phyloP scores from a whole-genome alignment of 2,329 filamentous ascomycete genomes.

The Penicillium sp. region DNA sequence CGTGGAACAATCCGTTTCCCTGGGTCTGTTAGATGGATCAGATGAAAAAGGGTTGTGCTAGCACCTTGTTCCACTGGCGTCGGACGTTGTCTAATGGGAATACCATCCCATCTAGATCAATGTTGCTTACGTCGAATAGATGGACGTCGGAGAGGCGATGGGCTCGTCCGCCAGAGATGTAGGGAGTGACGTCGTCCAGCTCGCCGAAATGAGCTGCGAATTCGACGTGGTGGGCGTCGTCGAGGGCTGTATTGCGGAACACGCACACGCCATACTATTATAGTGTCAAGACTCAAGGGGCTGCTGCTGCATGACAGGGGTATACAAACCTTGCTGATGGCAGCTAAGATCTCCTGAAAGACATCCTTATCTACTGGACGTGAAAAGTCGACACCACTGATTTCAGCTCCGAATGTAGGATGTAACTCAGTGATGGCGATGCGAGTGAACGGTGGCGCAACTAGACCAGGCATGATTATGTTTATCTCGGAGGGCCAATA shows the following conservation, averaged over 20 bases:
- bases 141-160: constrained; percentile 51
- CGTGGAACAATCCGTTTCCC: constrained; percentile 56
- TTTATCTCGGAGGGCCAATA: not conserved
- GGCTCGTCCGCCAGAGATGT: constrained; percentile 47
- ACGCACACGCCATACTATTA: constrained; percentile 56
- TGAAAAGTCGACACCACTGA: constrained; percentile 40
- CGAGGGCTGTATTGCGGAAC: constrained; percentile 52
- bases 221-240: constrained; percentile 53
- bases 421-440: constrained; percentile 36
- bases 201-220: constrained; percentile 56
- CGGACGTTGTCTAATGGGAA: constrained; percentile 45
- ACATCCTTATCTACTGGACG: constrained; percentile 32
- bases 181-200: constrained; percentile 56
- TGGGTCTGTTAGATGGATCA: constrained; percentile 7
- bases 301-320: not conserved
- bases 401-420: constrained; percentile 41
- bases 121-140: constrained; percentile 60
- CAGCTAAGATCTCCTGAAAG: constrained; percentile 37
- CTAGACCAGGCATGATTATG: constrained; percentile 39
- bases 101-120: constrained; percentile 50
- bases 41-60: not conserved
- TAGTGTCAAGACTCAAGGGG: not conserved
- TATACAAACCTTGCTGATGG: constrained; percentile 36
- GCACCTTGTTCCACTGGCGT: constrained; percentile 43
- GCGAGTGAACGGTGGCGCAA: constrained; percentile 28